Conservation (phyloP, 164 flowering plant genomes). For the Aristolochia fimbriata region DNA sequence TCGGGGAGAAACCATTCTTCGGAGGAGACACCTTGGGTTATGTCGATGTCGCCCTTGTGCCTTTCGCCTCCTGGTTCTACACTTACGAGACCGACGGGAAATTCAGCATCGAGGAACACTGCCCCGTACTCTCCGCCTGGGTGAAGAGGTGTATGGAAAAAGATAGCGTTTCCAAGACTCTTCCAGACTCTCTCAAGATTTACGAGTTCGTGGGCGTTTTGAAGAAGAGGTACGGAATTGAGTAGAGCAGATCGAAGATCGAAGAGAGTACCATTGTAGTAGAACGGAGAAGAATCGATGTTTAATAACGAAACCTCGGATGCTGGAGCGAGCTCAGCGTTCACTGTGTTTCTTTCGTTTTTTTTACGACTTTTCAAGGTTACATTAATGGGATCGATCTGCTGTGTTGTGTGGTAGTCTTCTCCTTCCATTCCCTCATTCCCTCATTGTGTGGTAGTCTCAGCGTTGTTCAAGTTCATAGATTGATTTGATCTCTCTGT, state of each 20-base stretch:
- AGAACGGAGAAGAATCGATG: too few species aligned
- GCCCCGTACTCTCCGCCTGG: slow-evolving; percentile 11
- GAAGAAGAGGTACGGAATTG: slow-evolving; percentile 7
- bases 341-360: too few species aligned
- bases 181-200: slow-evolving; percentile 7
- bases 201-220: slow-evolving; percentile 2
- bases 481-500: too few species aligned
- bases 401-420: too few species aligned
- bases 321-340: too few species aligned
- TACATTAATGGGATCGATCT: too few species aligned
- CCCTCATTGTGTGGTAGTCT: too few species aligned
- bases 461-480: too few species aligned
- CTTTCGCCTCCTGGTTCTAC: slow-evolving; percentile 6
- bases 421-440: too few species aligned
- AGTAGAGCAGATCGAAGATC: neutral
- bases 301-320: too few species aligned
- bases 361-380: too few species aligned
- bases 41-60: slow-evolving; percentile 7
- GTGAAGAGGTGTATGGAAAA: slow-evolving; percentile 12
- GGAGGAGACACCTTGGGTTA: slow-evolving; percentile 14
- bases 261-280: too few species aligned
- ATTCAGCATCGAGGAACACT: slow-evolving; percentile 11
- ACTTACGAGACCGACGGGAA: slow-evolving; percentile 6
- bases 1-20: slow-evolving; percentile 13
- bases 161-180: slow-evolving; percentile 13